These are phyloP conservation scores for Tanacetum coccineum DNA, from an alignment of 129 eudicot genomes.

Conservation along the genomic window DNA sequence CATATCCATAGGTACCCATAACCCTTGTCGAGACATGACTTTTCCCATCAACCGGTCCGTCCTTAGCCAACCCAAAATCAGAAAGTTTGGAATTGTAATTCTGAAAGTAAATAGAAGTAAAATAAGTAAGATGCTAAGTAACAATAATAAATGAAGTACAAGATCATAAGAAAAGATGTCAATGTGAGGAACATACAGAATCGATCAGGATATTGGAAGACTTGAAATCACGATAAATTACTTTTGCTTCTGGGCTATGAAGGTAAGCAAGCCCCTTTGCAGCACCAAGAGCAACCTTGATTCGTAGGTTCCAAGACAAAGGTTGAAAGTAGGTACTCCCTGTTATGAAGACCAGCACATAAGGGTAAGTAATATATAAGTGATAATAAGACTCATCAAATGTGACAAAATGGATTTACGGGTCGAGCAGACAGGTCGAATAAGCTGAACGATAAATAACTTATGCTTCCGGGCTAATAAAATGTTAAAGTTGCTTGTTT, in stretches of 20 bases:
- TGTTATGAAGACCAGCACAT: slow-evolving; percentile 1
- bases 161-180: not conserved
- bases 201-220: slow-evolving; percentile 70
- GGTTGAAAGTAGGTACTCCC: slow-evolving; percentile 23
- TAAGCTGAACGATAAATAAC: slow-evolving; percentile 15
- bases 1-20: slow-evolving; percentile 93
- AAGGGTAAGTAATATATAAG: not conserved
- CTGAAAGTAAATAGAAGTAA: slow-evolving; percentile 31
- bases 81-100: slow-evolving; percentile 83
- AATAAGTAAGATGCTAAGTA: slow-evolving; percentile 8
- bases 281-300: slow-evolving; percentile 26
- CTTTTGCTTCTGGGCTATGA: slow-evolving; percentile 25
- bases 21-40: slow-evolving; percentile 84
- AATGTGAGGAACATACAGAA: slow-evolving; percentile 39
- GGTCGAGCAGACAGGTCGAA: not conserved
- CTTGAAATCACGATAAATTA: slow-evolving; percentile 69
- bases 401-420: not conserved
- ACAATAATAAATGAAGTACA: not conserved
- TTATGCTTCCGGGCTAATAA: slow-evolving; percentile 50
- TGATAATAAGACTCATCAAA: not conserved
- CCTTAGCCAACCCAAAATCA: slow-evolving; percentile 93
- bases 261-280: slow-evolving; percentile 34
- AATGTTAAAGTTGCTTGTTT: no score
- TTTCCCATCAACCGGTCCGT: slow-evolving; percentile 74
- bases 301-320: slow-evolving; percentile 25